phyloP scores from a whole-genome alignment of 345 rosid species.

The Dimocarpus longan region DNA sequence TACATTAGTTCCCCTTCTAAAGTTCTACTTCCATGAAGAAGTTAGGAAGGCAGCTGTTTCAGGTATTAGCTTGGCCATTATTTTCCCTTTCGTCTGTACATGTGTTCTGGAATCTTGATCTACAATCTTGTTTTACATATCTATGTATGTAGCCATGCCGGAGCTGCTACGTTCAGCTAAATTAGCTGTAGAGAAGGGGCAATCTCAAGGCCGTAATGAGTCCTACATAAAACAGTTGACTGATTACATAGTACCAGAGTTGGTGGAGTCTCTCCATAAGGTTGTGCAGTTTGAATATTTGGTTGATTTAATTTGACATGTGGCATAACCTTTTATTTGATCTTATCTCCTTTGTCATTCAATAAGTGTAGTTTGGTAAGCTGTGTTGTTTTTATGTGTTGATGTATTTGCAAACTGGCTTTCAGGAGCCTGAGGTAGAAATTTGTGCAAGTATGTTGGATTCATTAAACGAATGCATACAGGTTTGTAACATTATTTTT shows the following conservation, averaged over 20 bases:
- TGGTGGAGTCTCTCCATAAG: slow-evolving; percentile 76
- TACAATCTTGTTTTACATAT: neutral
- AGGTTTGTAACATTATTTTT: slow-evolving; percentile 48
- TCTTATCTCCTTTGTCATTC: slow-evolving; percentile 2
- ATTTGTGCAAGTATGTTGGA: slow-evolving; percentile 73
- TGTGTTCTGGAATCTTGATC: slow-evolving; percentile 10
- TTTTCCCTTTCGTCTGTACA: slow-evolving; percentile 7
- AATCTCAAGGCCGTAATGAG: slow-evolving; percentile 60
- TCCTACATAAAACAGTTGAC: slow-evolving; percentile 64
- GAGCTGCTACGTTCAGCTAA: slow-evolving; percentile 68
- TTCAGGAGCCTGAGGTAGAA: slow-evolving; percentile 75
- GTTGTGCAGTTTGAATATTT: slow-evolving; percentile 29
- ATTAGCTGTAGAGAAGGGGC: slow-evolving; percentile 66
- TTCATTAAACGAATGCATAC: slow-evolving; percentile 66
- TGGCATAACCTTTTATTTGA: neutral
- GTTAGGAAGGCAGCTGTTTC: slow-evolving; percentile 84
- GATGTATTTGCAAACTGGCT: slow-evolving; percentile 20
- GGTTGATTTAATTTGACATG: neutral
- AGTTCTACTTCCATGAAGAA: slow-evolving; percentile 77
- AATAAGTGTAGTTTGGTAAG: neutral
- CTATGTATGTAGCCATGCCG: slow-evolving; percentile 58
- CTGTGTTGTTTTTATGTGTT: slow-evolving; percentile 4
- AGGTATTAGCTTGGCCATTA: slow-evolving; percentile 39
- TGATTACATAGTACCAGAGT: slow-evolving; percentile 62
- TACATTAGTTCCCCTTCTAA: slow-evolving; percentile 69